Evolutionary conservation across 345 rosid species (phyloP).

Genomic region (Euclidium syriacum): DNA sequence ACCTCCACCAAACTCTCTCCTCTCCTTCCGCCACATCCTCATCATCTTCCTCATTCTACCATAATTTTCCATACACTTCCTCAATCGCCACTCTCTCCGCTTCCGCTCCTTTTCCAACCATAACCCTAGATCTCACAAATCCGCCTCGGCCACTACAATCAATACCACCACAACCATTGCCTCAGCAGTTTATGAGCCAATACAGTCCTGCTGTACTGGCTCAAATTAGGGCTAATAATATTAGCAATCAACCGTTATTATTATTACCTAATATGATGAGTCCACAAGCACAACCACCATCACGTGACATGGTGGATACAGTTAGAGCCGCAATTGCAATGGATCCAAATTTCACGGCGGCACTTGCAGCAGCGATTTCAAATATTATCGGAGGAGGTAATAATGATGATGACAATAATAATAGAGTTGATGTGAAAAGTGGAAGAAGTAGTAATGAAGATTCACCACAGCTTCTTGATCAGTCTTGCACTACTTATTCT

Average conservation of each 20-base stretch:
- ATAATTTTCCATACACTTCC: conserved; percentile 55
- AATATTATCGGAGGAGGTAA: conserved; percentile 42
- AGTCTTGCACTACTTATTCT: conserved; percentile 91
- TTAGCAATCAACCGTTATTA: background rate
- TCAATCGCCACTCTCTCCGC: conserved; percentile 77
- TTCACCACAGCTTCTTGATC: conserved; percentile 82
- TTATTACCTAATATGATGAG: conserved; percentile 17
- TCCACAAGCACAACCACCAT: conserved; percentile 37
- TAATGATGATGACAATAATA: conserved; percentile 15
- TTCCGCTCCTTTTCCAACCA: conserved; percentile 82
- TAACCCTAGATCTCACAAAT: conserved; percentile 82
- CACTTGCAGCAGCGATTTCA: conserved; percentile 74
- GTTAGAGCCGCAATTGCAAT: conserved; percentile 71
- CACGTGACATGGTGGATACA: conserved; percentile 55
- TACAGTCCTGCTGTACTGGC: conserved; percentile 18
- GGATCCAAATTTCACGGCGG: conserved; percentile 80
- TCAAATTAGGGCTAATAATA: conserved; percentile 18
- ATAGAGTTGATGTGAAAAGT: conserved; percentile 19
- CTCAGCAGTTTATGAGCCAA: conserved; percentile 21
- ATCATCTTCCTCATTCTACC: conserved; percentile 32
- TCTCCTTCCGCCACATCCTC: conserved; percentile 25
- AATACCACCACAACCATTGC: conserved; percentile 31
- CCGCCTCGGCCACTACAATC: conserved; percentile 38
- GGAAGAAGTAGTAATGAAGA: conserved; percentile 41
- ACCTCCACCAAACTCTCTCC: conserved; percentile 45